These are phyloP conservation scores for Cercis canadensis DNA, from an alignment of 306 rosid genomes.

Conservation along the genomic window DNA sequence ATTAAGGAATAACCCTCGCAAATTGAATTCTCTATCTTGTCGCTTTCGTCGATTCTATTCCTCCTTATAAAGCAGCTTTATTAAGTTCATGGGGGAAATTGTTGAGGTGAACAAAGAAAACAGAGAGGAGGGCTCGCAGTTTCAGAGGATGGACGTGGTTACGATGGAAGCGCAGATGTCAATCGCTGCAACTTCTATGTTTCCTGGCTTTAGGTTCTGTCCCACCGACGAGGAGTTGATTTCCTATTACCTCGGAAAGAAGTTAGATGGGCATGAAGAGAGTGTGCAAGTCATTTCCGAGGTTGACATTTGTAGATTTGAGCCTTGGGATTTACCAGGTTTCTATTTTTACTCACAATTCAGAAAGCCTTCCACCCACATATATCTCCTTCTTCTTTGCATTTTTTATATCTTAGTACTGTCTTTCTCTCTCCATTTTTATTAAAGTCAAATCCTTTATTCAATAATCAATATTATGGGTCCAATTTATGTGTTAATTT, in stretches of 20 bases:
- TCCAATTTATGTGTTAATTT: no score
- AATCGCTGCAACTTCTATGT: conserved; percentile 69
- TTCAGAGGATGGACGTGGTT: conserved; percentile 36
- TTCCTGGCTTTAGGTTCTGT: conserved; percentile 94
- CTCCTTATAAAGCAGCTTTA: not conserved
- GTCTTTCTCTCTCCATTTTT: not conserved
- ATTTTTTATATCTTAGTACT: not conserved
- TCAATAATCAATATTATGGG: not conserved
- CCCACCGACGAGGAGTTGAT: conserved; percentile 94
- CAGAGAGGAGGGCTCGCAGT: not conserved
- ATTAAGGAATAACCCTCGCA: not conserved
- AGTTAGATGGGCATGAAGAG: conserved; percentile 61
- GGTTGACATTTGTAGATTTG: conserved; percentile 79
- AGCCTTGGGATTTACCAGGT: conserved; percentile 98
- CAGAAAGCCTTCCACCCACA: not conserved
- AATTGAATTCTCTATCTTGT: not conserved
- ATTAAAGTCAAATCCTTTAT: not conserved
- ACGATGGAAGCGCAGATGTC: conserved; percentile 70
- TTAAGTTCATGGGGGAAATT: not conserved
- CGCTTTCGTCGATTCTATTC: not conserved
- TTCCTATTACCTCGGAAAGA: conserved; percentile 76
- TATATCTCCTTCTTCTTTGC: not conserved
- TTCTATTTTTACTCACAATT: not conserved
- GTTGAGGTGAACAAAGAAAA: not conserved
- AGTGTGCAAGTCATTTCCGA: conserved; percentile 81